Evolutionary conservation across 805 yeast genomes (phyloP), one percentile per base, ranked within the genome.

Genomic region (Cyberlindnera nakhonratchasimensis): DNA sequence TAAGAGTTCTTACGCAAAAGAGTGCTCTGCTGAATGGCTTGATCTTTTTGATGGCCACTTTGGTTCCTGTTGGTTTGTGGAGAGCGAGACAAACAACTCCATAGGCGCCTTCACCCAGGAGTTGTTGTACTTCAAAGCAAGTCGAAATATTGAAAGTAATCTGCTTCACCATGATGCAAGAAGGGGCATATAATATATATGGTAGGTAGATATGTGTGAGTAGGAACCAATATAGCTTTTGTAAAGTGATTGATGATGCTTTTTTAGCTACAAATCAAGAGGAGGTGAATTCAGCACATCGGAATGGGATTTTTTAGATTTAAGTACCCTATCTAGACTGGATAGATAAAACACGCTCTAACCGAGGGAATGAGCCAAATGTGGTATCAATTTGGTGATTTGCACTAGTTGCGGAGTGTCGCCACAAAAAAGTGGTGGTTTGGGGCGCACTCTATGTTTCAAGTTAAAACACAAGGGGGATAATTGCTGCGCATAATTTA

Each of bases 101-200:
- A 59, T 91, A 91, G 0, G 98, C 97, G 16, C 98, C 98, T 63
- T 89, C 96, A 8, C 98, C 98, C 2, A 91, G 81, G 13, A 91
- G 77, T 51, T 86, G 88, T 39, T 82, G 71, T 35, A 91, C 80
- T 62, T 88, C 88, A 63, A 90, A 91, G 57, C 86, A 89, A 47
- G 84, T 86, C 22, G 90, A 80, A 21, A 91, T 91, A 61, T 88
- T 87, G 71, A 91, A 91, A 3, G 78, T 67, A 39, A 76, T 69
- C 43, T 66, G 66, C 42, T 76, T 71, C 19, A 17, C 34, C 34
- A 31, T 19, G 13, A 11, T 31, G 34, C 7, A 29, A 9, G 20
- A 29, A 29, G n/a, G n/a, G n/a, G n/a, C n/a, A n/a, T n/a, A n/a
- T n/a, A n/a, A n/a, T n/a, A n/a, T n/a, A n/a, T n/a, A n/a, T n/a